Evolutionary conservation across 805 yeast species (phyloP), one percentile per base, ranked within the genome.

Genomic region (Zygoascus tannicola): DNA sequence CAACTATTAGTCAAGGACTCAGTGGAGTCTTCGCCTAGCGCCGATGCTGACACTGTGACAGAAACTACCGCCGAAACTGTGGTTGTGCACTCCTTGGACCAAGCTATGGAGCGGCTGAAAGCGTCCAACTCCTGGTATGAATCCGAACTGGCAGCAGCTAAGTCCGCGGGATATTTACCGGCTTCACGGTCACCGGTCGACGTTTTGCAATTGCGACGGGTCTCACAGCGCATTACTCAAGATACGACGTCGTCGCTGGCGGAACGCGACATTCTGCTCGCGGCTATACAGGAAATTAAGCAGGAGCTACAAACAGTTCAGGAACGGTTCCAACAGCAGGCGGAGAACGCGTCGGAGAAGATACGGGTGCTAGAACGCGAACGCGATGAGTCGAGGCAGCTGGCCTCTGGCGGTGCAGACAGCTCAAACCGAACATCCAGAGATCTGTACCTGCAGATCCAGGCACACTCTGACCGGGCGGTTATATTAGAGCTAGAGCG

Each of bases 111-210:
- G 40, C 52, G 51, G 30, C 49, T 56, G 26, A 56, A 56, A 45
- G 60, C 58, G 3, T 55, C 60, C 23, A 56, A 56, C 39, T 46
- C 58, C 4, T 56, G 60, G 60, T 56, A 56, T 43, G 60, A 56
- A 44, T 38, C 52, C 4, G 60, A 56, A 41, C 51, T 56, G 18
- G 49, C 56, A 5, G 50, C 52, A 21, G 60, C 60, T 5, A 46
- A 43, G 32, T 54, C 56, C 21, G 48, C 53, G 8, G 60, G 60
- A 1, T 56, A 49, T 36, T 50, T 56, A 15, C 58, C 60, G 3
- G 35, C 38, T 22, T 46, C 52, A n/a, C 44, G 50, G 36, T 58
- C 59, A 3, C 59, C 58, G 3, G 58, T 49, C 2, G 56, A 54
- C 35, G 50, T 56, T 12, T 44, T 52, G 19, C 51, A 54, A 40